Evolutionary conservation across 495 filamentous ascomycete species (phyloP), one percentile per base, ranked within the genome.

Genomic region (Penicillium verhagenii): DNA sequence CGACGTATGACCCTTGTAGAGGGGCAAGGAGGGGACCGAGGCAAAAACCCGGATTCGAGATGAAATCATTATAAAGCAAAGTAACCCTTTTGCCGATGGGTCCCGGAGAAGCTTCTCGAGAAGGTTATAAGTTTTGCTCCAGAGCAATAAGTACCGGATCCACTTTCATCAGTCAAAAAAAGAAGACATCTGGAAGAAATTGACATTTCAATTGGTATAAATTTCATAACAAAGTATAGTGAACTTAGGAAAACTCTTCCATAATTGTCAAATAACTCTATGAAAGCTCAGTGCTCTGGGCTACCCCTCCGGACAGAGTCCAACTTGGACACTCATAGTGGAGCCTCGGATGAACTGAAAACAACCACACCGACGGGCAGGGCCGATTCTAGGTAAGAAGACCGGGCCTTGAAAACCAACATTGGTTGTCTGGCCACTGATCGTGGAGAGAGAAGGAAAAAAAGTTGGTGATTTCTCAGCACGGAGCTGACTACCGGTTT

Each of bases 71-170:
- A 68, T 49, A 61, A 70, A 66, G 56, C 67, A 61, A 55, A 7
- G 46, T 16, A n/a, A n/a, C 4, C 6, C 5, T 14, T 39, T 53
- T 59, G 39, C 48, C 42, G 60, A 40, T 50, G 42, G 52, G 49
- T 44, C 47, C 45, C 64, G 58, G 61, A 68, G 67, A 68, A 70
- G 60, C 47, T 70, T 68, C 67, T 68, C 60, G 63, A 70, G 65
- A 58, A 33, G 56, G 54, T 56, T 35, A 58, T 60, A 42, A n/a
- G 19, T 39, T 42, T 39, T 39, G n/a, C 10, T 42, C 18, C 7
- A 19, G 0, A 11, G 37, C 35, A 57, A 49, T n/a, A n/a, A 45
- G 49, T 52, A 21, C 35, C 38, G 38, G 50, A 49, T 45, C 59
- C 62, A 61, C 63, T 53, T 29, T 35, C 47, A n/a, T n/a, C n/a